Evolutionary conservation across 2,329 filamentous ascomycete species (phyloP), one percentile per base, ranked within the genome.

Genomic region (Monosporascus sp.): DNA sequence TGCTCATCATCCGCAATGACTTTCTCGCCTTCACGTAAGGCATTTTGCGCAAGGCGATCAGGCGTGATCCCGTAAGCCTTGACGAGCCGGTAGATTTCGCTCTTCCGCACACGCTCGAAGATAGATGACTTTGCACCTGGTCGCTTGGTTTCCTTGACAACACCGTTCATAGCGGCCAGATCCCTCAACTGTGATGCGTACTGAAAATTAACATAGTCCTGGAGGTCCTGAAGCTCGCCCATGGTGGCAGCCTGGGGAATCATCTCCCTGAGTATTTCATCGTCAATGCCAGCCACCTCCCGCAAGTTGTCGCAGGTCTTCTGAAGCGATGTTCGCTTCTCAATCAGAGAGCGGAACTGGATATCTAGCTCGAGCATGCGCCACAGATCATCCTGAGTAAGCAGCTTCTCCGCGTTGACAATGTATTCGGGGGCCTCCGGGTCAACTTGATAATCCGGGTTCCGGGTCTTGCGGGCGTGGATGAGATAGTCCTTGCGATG

Each of bases 401-500:
- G 78, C 1, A 99, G 81, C 70, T 95, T 95, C 72, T 96, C 89
- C 1, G 92, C 91, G 55, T 78, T 81, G 53, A 93, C 84, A 53
- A 86, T 85, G 65, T 86, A 89, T 54, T 91, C 85, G 2, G 86
- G 84, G 1, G 81, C 84, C 62, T 91, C 85, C 8, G 82, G 80
- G 59, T 93, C 87, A 53, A 86, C 79, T 17, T 80, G 78, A 58
- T 83, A 69, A 27, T 78, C 71, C 66, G 85, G 68, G 74, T 85
- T 79, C 52, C 78, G 74, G 7, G 81, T 79, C 66, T 89, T 91
- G 60, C 86, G 87, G 24, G 89, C 88, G 65, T 97, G 91, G 53
- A 99, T 95, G 44, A 99, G 81, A 67, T 97, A 99, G 69, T 99
- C 94, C 71, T 97, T 96, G 56, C 94, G 90, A 67, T 99, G 94